Evolutionary conservation across 148 eudicot species (phyloP).

Genomic region (Rheum nobile): DNA sequence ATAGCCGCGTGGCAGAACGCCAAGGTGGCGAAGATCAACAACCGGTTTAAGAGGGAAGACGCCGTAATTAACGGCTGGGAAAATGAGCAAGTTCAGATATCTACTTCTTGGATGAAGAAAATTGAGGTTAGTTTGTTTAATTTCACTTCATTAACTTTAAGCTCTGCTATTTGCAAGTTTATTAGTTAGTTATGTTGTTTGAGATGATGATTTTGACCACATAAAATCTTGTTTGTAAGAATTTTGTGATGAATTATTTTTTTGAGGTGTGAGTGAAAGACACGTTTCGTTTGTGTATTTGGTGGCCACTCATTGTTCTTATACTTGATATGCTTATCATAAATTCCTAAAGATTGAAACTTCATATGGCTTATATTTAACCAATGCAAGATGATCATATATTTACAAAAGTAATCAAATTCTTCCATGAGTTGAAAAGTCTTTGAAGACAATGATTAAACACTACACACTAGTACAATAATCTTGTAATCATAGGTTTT

Average conservation of each 20-base stretch:
- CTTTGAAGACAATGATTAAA: background rate
- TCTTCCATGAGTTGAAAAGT: no score
- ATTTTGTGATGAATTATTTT: no score
- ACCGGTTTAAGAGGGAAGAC: slow-evolving; percentile 80
- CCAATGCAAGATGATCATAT: background rate
- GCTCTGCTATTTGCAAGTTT: background rate
- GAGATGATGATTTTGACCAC: background rate
- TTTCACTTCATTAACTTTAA: background rate
- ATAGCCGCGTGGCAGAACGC: slow-evolving; percentile 88
- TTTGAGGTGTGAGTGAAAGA: background rate
- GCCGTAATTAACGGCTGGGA: slow-evolving; percentile 83
- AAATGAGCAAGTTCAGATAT: slow-evolving; percentile 71
- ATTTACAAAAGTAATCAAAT: no score
- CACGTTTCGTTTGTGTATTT: background rate
- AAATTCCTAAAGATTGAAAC: background rate
- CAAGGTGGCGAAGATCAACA: slow-evolving; percentile 75
- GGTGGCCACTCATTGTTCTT: background rate
- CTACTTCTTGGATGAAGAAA: slow-evolving; percentile 82
- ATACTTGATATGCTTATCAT: background rate
- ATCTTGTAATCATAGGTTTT: no score
- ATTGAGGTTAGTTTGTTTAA: slow-evolving; percentile 46
- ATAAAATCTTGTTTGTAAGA: background rate
- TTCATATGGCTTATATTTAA: background rate
- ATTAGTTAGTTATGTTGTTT: background rate
- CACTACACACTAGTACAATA: no score